Percentiles rank a stretch among this genome's conserved stretches.
These are phyloP conservation scores for Mortierella sp. DNA, from an alignment of 371 early-diverging fungal species.

Conservation along the genomic window DNA sequence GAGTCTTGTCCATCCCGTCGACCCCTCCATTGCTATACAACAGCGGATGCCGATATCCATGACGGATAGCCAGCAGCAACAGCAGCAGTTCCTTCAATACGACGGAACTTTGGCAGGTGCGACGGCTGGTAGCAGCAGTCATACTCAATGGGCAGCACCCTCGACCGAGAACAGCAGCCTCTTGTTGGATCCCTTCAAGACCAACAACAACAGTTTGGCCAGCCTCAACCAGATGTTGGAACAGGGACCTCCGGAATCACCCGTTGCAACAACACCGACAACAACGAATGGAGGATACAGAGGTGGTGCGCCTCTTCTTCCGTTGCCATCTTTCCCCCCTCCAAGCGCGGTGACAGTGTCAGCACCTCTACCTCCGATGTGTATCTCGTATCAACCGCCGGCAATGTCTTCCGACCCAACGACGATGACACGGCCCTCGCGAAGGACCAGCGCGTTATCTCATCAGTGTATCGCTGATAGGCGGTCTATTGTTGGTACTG, in stretches of 20 bases:
- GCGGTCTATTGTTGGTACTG: not conserved
- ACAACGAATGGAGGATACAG: not conserved
- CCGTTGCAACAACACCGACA: no score
- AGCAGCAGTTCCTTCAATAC: not conserved
- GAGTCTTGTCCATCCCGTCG: conserved; percentile 15
- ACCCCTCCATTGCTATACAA: not conserved
- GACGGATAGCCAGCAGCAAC: not conserved
- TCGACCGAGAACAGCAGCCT: not conserved
- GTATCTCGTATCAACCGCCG: conserved; percentile 41
- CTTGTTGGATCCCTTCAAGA: conserved; percentile 26
- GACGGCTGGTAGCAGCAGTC: not conserved
- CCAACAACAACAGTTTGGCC: conserved; percentile 25
- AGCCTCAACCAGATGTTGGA: conserved; percentile 2
- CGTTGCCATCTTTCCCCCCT: not conserved
- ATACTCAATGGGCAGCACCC: not conserved
- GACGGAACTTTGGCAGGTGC: not conserved
- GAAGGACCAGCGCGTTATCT: not conserved
- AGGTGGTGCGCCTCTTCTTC: no score
- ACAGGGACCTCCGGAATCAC: not conserved
- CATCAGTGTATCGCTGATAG: not conserved
- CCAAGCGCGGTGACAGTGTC: not conserved
- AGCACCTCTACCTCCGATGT: not conserved
- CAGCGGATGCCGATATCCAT: not conserved
- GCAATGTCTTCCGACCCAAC: not conserved
- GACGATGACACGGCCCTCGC: not conserved